Percentiles rank a stretch among this genome's conserved stretches.
These are phyloP conservation scores for Eutypa lata DNA, from an alignment of 2,329 filamentous ascomycete species.

Conservation along the genomic window DNA sequence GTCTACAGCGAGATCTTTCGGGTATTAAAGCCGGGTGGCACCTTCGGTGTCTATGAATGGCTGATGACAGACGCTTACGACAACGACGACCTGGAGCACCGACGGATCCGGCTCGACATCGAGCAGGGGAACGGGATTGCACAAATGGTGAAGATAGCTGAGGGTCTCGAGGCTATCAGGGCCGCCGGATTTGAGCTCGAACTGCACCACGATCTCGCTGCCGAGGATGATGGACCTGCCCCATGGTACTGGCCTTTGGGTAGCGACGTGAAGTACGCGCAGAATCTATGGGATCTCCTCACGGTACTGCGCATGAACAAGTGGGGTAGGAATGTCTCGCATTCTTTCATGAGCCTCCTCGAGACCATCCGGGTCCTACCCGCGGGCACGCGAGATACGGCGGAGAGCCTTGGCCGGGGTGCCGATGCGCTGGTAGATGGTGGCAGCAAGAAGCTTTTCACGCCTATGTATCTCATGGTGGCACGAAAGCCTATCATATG, in stretches of 20 bases:
- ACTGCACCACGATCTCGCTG: constrained; percentile 83
- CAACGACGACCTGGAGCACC: constrained; percentile 81
- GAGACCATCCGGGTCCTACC: constrained; percentile 79
- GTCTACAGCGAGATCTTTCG: constrained; percentile 95
- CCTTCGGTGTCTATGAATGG: constrained; percentile 98
- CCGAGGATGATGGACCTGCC: constrained; percentile 68
- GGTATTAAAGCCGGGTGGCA: constrained; percentile 90
- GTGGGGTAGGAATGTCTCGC: constrained; percentile 70
- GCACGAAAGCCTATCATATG: constrained; percentile 67
- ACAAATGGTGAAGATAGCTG: constrained; percentile 89
- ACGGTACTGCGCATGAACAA: constrained; percentile 88
- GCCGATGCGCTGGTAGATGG: constrained; percentile 85
- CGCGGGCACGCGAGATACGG: constrained; percentile 87
- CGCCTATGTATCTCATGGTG: constrained; percentile 97
- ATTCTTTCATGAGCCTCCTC: constrained; percentile 72
- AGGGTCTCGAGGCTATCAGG: constrained; percentile 79
- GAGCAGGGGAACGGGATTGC: constrained; percentile 95
- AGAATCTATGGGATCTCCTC: constrained; percentile 73
- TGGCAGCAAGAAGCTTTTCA: constrained; percentile 88
- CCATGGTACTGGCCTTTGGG: constrained; percentile 95
- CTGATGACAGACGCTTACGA: constrained; percentile 96
- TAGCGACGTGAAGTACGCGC: constrained; percentile 80
- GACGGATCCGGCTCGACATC: constrained; percentile 87
- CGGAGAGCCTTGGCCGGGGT: constrained; percentile 77
- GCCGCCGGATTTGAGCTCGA: constrained; percentile 82